Evolutionary conservation across 306 rosid genomes (phyloP), one percentile per base, ranked within the genome.

Genomic region (Dryas octopetala): DNA sequence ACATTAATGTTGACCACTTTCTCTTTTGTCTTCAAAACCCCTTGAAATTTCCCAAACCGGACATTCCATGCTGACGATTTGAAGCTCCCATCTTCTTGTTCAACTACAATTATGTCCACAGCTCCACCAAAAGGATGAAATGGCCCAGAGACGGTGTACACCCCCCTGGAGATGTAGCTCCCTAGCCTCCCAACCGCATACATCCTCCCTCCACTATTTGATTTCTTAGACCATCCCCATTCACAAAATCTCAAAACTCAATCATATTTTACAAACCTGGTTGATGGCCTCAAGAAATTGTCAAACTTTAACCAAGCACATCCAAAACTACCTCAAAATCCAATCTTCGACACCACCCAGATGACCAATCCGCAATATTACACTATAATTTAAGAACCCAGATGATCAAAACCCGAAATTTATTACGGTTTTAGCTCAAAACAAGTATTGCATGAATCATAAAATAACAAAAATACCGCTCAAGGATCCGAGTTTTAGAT

Each of bases 71-170:
- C 96, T 0, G 98, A 96, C 1, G 99, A 96, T 79, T 90, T 96
- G 83, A 84, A 89, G 75, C 86, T 84, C 41, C 97, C 99, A 63
- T 96, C 98, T 70, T 26, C 83, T 75, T 92, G 99, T 71, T 92
- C 81, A 38, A 92, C 98, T 51, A 90, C 97, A 66, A 96, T 91
- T 32, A 96, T 90, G 73, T 96, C 99, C 14, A 96, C 97, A 69
- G 98, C 97, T 68, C 99, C 99, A 10, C 99, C 99, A 78, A 95
- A 89, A 0, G 99, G 97, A 75, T 89, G 99, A 68, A 96, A 91
- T 4, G 99, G 91, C 4, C 86, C 97, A 8, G 97, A 88, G 17
- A 90, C 97, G 0, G 88, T 85, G 88, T 86, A 89, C 6, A 89
- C 93, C 2, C 98, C 97, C 62, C 83, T 88, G 41, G 89, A 80